Evolutionary conservation across 1,139 yeast genomes (phyloP).

Genomic region (Protomyces macrosporus): DNA sequence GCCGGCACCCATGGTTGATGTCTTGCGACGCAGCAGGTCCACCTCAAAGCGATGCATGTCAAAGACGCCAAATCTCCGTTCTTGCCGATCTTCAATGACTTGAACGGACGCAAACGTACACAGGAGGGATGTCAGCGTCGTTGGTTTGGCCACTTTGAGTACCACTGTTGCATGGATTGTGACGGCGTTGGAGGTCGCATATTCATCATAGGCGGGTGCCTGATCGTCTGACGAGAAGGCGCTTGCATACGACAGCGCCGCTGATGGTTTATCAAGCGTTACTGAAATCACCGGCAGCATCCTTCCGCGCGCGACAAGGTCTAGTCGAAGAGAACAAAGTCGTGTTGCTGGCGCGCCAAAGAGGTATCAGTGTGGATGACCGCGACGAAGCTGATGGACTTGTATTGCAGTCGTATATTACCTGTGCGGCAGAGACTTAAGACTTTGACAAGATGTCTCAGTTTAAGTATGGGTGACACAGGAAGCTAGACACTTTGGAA

Average conservation of each 20-base stretch:
- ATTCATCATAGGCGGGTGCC: background rate
- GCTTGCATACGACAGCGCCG: constrained; percentile 1
- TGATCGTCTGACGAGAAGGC: background rate
- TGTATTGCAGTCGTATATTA: no score
- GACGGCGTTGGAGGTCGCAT: background rate
- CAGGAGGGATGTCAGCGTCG: background rate
- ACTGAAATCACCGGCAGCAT: background rate
- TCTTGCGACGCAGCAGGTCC: background rate
- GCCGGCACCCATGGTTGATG: background rate
- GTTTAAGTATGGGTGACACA: no score
- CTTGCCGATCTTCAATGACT: constrained; percentile 8
- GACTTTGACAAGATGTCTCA: no score
- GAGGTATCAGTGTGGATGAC: no score
- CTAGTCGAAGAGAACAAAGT: no score
- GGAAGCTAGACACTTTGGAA: no score
- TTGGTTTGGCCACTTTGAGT: background rate
- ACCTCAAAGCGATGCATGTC: background rate
- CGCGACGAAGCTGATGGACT: no score
- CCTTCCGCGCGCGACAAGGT: no score
- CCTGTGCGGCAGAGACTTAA: no score
- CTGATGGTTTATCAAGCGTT: constrained; percentile 7
- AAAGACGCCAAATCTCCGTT: constrained; percentile 1
- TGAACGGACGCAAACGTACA: constrained; percentile 3
- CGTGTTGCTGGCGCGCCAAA: no score
- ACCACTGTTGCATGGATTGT: background rate